Evolutionary conservation across 768 basidiomycete species (phyloP).

Genomic region (Lactifluus pinguis): DNA sequence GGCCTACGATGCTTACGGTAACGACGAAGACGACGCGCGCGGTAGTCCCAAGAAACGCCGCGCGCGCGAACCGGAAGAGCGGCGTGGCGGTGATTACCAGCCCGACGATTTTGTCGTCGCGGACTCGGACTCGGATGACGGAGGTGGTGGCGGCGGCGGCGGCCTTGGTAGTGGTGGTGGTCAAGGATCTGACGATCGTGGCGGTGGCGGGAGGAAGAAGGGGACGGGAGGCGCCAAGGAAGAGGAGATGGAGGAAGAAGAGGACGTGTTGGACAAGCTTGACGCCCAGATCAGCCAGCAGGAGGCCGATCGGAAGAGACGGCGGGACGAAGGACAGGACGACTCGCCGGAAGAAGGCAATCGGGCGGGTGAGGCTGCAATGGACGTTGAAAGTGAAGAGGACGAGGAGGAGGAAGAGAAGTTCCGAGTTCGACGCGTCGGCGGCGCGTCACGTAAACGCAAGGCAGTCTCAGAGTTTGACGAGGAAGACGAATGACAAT

Average conservation of each 20-base stretch:
- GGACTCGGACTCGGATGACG: slow-evolving; percentile 46
- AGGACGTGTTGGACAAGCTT: slow-evolving; percentile 61
- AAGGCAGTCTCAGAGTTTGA: slow-evolving; percentile 43
- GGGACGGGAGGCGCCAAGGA: slow-evolving; percentile 24
- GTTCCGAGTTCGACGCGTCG: slow-evolving; percentile 49
- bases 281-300: slow-evolving; percentile 56
- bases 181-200: slow-evolving; percentile 6
- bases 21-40: slow-evolving; percentile 37
- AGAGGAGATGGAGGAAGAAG: slow-evolving; percentile 27
- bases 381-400: slow-evolving; percentile 72
- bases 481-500: slow-evolving; percentile 53
- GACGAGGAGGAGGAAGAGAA: slow-evolving; percentile 46
- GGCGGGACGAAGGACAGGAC: slow-evolving; percentile 21
- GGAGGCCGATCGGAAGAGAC: slow-evolving; percentile 43
- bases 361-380: slow-evolving; percentile 34
- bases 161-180: slow-evolving; percentile 27
- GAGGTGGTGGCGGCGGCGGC: slow-evolving; percentile 31
- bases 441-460: slow-evolving; percentile 41
- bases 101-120: slow-evolving; percentile 81
- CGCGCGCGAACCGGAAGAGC: slow-evolving; percentile 33
- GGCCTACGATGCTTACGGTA: slow-evolving; percentile 27
- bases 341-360: slow-evolving; percentile 25
- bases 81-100: slow-evolving; percentile 62
- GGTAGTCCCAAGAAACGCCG: slow-evolving; percentile 35
- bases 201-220: slow-evolving; percentile 22